Evolutionary conservation across 495 filamentous ascomycete genomes (phyloP).

Genomic region (Trichocladium antarcticum): DNA sequence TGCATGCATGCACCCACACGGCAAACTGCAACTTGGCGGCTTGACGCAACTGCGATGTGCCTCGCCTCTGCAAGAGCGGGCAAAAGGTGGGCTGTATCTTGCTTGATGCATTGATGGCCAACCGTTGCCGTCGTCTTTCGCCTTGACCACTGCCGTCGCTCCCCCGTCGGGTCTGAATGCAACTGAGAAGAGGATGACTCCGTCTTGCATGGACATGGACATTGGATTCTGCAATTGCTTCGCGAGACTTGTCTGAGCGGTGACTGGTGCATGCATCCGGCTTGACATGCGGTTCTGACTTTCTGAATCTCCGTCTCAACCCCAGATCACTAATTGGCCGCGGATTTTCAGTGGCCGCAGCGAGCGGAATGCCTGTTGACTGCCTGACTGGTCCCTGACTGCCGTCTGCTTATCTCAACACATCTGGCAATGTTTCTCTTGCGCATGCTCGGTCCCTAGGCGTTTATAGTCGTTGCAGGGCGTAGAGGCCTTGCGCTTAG

Average conservation of each 20-base stretch:
- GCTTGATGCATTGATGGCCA: conserved; percentile 8
- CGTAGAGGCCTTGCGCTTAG: no score
- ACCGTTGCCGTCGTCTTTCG: background rate
- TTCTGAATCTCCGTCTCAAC: no score
- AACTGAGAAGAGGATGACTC: background rate
- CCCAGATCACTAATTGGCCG: no score
- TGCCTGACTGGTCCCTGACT: no score
- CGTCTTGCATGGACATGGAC: background rate
- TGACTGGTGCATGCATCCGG: background rate
- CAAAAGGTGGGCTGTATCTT: conserved; percentile 7
- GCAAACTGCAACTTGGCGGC: background rate
- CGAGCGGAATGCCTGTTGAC: no score
- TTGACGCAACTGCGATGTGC: background rate
- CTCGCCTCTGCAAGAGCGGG: background rate
- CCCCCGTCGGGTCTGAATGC: background rate
- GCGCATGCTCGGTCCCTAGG: no score
- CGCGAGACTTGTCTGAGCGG: background rate
- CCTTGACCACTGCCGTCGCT: conserved; percentile 1
- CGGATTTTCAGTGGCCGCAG: no score
- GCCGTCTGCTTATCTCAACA: no score
- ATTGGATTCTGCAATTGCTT: background rate
- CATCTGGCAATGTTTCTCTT: no score
- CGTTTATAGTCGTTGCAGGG: no score
- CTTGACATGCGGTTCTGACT: no score
- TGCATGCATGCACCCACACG: background rate